These are phyloP conservation scores for Gigaspora rosea DNA, from an alignment of 192 early-diverging fungal species.

Conservation along the genomic window DNA sequence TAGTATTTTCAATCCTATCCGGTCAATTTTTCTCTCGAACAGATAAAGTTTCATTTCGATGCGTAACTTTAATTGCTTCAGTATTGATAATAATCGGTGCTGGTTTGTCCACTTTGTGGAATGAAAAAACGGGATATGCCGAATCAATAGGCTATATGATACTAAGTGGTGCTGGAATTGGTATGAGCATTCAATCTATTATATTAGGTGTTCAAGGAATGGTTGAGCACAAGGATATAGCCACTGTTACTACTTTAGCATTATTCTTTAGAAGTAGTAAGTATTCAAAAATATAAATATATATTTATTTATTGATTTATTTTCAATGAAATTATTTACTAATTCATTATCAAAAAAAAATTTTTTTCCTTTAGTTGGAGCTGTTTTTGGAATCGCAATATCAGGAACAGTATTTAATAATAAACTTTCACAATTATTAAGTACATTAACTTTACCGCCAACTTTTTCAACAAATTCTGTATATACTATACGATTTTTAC, in stretches of 20 bases:
- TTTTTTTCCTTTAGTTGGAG: no score
- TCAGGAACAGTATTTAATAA: no score
- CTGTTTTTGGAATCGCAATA: no score
- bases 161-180: conserved; percentile 74
- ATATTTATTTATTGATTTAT: no score
- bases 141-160: conserved; percentile 65
- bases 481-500: no score
- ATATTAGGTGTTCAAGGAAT: conserved; percentile 74
- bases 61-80: conserved; percentile 63
- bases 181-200: conserved; percentile 28
- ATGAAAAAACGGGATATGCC: conserved; percentile 49
- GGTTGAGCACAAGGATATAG: conserved; percentile 66
- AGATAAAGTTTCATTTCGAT: conserved; percentile 59
- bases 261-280: conserved; percentile 21
- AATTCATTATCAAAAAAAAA: no score
- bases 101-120: conserved; percentile 66
- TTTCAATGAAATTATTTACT: no score
- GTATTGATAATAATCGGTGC: conserved; percentile 62
- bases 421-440: no score
- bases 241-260: conserved; percentile 67
- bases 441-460: no score
- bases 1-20: conserved; percentile 64
- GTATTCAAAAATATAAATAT: conserved; percentile 27
- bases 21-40: conserved; percentile 60
- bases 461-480: no score